Conservation (phyloP, 1,284 basidiomycete species). For the Papiliotrema laurentii region DNA sequence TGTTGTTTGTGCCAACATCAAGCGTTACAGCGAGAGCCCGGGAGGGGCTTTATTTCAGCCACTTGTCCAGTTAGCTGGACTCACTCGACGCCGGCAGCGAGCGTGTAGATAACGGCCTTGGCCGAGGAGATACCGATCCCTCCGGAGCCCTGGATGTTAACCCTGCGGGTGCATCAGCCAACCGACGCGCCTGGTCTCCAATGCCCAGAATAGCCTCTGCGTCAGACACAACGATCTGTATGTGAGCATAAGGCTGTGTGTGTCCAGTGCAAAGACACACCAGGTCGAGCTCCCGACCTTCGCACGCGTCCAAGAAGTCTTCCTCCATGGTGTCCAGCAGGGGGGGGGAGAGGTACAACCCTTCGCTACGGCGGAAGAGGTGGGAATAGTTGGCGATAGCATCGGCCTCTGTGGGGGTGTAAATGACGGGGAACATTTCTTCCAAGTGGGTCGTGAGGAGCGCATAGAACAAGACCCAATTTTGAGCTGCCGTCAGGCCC, state of each 20-base stretch:
- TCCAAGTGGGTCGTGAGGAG: conserved; percentile 58
- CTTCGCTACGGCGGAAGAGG: conserved; percentile 59
- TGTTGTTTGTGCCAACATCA: conserved; percentile 59
- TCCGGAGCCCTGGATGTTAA: conserved; percentile 21
- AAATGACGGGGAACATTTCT: conserved; percentile 67
- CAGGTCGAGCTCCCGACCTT: conserved; percentile 33
- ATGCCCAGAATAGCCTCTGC: conserved; percentile 79
- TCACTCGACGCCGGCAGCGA: conserved; percentile 68
- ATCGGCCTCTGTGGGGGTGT: conserved; percentile 59
- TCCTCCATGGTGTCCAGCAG: conserved; percentile 30
- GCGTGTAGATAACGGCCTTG: conserved; percentile 63
- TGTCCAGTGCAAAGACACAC: conserved; percentile 12
- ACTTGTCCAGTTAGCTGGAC: no score
- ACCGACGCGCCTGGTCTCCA: conserved; percentile 41
- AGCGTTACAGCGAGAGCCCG: conserved; percentile 59
- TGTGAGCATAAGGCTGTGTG: background rate
- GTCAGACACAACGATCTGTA: conserved; percentile 41
- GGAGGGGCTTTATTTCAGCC: conserved; percentile 20
- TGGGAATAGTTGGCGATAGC: conserved; percentile 76
- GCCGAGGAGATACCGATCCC: conserved; percentile 68
- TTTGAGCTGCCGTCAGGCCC: conserved; percentile 53
- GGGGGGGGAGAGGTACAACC: conserved; percentile 32
- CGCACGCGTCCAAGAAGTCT: conserved; percentile 37
- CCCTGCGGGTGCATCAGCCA: background rate
- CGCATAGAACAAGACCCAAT: conserved; percentile 68